Base-by-base conservation (phyloP, 2,329 filamentous ascomycete species). In the Epichloe amarillans region DNA sequence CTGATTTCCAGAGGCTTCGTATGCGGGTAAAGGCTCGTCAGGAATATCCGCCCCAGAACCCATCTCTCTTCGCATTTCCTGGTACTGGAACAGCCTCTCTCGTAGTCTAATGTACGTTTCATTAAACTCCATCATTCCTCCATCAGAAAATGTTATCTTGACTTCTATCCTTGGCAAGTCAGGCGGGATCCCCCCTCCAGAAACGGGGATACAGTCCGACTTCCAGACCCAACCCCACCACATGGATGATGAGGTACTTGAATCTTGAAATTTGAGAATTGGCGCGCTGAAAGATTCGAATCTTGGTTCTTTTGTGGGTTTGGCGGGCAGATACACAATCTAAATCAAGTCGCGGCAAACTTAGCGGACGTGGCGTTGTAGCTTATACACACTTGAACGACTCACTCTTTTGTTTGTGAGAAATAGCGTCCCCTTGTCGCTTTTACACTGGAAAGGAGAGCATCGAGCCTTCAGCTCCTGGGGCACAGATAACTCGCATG, bases 191-290 rank as follows among this genome's bases (percentile, higher is more conserved):
- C 87, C 38, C 93, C 93, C 93, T 37, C 86, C 86, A 1, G 84
- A 72, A 23, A 95, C 87, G 2, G 91, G 88, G 59, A 85, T 84
- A 52, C 94, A 81, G 43, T 84, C 71, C 23, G 86, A 85, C 51
- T 82, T 82, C 90, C 90, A 97, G 57, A 86, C 84, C 73, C 95
- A 96, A 19, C 91, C 90, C 66, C 95, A 95, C 74, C 90, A 95
- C 36, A 91, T 90, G 3, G 90, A 87, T 35, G 84, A 82, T 10
- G 65, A 68, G 54, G 94, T 86, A 61, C 86, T 87, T 6, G 86
- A 86, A 67, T 97, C 91, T 66, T 87, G 80, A 43, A 95, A 79
- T 64, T 91, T 90, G 56, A 95, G 77, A 54, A 96, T 85, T 40
- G 90, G 90, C 0, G 85, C 83, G 41, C 88, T 88, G 68, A 97